Base-by-base conservation (phyloP, 805 yeast species). In the Jamesozyma rosinii region DNA sequence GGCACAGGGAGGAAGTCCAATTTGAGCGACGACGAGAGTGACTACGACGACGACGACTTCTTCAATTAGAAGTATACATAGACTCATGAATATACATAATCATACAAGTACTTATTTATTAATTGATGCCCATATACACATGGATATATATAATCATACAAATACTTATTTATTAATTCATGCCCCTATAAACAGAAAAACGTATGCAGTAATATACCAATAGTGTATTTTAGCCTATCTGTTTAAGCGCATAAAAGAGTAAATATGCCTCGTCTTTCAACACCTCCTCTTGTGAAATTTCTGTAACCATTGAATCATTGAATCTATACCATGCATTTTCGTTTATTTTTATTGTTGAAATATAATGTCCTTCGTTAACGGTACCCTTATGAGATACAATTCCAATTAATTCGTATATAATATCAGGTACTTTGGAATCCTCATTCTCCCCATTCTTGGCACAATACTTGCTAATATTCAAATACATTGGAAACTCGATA, bases 341-440 rank as follows among this genome's bases (percentile, higher is more conserved):
- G n/a, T 75, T 68, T 43, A 71, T 75, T 58, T 89, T 90, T 47
- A 85, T 75, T 54, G 81, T 72, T 15, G 92, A 81, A 13, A 89
- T 74, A 60, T 92, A 92, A 62, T 92, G 99, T 10, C 99, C 99
- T 1, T 97, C 92, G 59, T 87, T 87, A 5, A 90, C 92, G 17
- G 90, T 80, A 1, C 99, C 99, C 29, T 79, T 79, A 61, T 92
- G 98, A 53, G 87, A 79, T 9, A 92, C 82, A 27, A 89, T 76
- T 1, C 90, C 95, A 63, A 80, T 87, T 35, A 92, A 70, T 63
- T 90, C 96, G 63, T 83, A 90, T 1, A 77, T 63, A n/a, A 75
- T 57, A 42, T 70, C 64, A 26, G 71, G 66, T 26, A 54, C 51
- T 18, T 44, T 39, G 11, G 29, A 47, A 22, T 43, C 45, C n/a